Evolutionary conservation across 106 monocot species (phyloP).

Genomic region (Phalaenopsis equestris): DNA sequence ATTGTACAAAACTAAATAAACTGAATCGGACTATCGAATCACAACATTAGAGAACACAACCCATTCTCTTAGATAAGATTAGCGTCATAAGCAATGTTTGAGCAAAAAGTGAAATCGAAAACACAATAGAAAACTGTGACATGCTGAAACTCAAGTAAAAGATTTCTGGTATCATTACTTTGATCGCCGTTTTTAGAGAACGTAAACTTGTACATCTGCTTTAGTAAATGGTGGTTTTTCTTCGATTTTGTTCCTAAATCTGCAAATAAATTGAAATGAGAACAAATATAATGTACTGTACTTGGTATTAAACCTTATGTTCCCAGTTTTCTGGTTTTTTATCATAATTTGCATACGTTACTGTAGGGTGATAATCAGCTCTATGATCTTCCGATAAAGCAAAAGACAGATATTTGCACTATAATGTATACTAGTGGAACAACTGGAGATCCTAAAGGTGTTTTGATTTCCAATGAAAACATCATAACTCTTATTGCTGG

Average conservation of each 20-base stretch:
- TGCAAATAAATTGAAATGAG: background rate
- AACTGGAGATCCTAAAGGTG: conserved; percentile 97
- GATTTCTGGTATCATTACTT: no score
- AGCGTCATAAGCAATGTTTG: background rate
- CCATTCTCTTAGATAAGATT: background rate
- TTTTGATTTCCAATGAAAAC: conserved; percentile 81
- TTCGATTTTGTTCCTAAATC: background rate
- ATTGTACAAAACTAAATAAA: background rate
- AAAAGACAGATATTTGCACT: conserved; percentile 69
- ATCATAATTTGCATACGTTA: background rate
- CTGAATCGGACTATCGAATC: background rate
- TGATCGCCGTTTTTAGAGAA: no score
- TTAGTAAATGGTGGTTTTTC: background rate
- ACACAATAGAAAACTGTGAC: background rate
- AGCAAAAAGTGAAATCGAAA: background rate
- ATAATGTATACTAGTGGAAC: conserved; percentile 99
- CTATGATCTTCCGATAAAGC: conserved; percentile 54
- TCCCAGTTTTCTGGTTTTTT: background rate
- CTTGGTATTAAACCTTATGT: background rate
- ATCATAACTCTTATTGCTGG: conserved; percentile 70
- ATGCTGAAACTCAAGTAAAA: background rate
- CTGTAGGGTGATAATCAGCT: conserved; percentile 54
- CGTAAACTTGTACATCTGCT: no score
- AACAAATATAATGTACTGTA: background rate
- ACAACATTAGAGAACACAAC: background rate